Evolutionary conservation across 1,284 basidiomycete species (phyloP).

Genomic region (Trichosporon sp.): DNA sequence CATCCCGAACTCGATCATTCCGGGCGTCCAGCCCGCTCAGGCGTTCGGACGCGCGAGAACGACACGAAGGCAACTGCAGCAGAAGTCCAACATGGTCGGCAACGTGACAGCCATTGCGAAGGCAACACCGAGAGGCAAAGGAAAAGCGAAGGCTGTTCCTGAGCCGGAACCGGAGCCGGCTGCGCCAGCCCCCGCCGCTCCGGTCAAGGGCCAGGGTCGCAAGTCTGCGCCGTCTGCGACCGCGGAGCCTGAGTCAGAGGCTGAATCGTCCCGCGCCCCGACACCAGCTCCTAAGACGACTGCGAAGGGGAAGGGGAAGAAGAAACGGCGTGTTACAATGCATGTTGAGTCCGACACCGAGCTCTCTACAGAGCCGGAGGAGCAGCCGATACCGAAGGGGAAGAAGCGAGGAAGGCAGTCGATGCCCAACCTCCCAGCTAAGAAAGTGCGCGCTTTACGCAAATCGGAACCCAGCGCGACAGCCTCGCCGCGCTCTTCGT

Average conservation of each 20-base stretch:
- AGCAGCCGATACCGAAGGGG: conserved; percentile 30
- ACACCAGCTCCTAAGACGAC: background rate
- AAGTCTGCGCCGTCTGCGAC: conserved; percentile 27
- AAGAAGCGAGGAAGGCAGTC: conserved; percentile 41
- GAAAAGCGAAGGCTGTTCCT: conserved; percentile 24
- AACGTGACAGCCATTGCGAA: conserved; percentile 27
- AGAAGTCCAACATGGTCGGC: conserved; percentile 42
- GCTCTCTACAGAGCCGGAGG: conserved; percentile 21
- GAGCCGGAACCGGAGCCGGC: conserved; percentile 5
- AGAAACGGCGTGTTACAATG: conserved; percentile 35
- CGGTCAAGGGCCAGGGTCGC: conserved; percentile 6
- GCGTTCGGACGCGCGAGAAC: conserved; percentile 34
- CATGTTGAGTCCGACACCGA: conserved; percentile 7
- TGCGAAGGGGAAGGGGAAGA: conserved; percentile 33
- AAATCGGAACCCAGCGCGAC: conserved; percentile 20
- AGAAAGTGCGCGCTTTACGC: conserved; percentile 30
- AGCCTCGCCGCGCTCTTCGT: conserved; percentile 29
- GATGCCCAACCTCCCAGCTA: conserved; percentile 37
- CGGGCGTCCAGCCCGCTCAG: background rate
- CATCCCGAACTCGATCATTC: conserved; percentile 29
- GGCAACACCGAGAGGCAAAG: conserved; percentile 29
- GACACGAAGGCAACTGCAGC: conserved; percentile 48
- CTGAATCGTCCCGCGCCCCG: background rate
- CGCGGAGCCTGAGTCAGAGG: background rate
- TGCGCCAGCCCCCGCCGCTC: background rate